Base-by-base conservation (phyloP, 768 basidiomycete species). In the Suillus bovinus region DNA sequence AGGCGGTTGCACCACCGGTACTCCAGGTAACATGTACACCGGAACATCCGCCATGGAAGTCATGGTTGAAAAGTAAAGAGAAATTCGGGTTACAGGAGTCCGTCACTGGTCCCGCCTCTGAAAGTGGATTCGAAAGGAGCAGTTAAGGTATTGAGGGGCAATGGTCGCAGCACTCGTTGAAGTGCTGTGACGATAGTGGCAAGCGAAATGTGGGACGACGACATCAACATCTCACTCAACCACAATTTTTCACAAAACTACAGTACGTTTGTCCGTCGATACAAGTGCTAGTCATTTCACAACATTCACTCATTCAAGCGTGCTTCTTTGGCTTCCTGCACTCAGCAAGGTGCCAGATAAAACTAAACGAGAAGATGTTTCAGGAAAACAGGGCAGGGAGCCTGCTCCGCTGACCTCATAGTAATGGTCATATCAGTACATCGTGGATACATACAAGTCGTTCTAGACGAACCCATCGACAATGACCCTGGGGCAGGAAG, bases 1-100 rank as follows among this genome's bases (percentile, higher is more conserved):
- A 69, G 87, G 78, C 69, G 90, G 91, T 72, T 91, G 92, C 70
- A 84, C 78, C 66, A 89, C 84, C 61, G 86, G 81, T 64, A 88
- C 88, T 74, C 87, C 86, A 76, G 86, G 85, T 71, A 87, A 78
- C 81, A 91, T 78, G 77, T 85, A 92, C 68, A 83, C 84, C 68
- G 90, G 88, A 73, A 87, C 77, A 76, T 74, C 75, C 70, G 87
- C 86, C 76, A 87, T 86, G 69, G 89, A 86, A 70, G 89, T 84
- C 90, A 92, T 92, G 67, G 71, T 74, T 65, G 61, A 62, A 69
- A 67, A 65, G 67, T 65, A 63, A 67, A 71, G 69, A 70, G 68
- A 64, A 59, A 53, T 50, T 67, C 65, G 55, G 66, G 65, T 52
- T 59, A 62, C 31, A 34, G 50, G 50, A 52, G 22, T 27, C 36